Evolutionary conservation across 176 grass and related monocot species (phyloP).

Genomic region (Lolium multiflorum): DNA sequence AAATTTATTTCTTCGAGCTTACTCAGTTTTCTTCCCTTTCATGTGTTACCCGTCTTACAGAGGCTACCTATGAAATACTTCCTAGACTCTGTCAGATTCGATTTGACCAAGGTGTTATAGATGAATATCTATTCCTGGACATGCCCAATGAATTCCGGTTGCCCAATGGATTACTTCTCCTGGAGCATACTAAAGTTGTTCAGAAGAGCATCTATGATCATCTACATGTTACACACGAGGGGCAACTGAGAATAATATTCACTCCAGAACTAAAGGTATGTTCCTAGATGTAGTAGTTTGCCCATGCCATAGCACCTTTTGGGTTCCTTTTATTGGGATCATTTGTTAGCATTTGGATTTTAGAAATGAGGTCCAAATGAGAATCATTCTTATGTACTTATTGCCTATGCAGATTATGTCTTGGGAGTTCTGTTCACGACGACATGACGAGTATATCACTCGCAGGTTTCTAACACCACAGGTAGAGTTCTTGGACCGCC

Average conservation of each 20-base stretch:
- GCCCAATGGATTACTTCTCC: slow-evolving; percentile 76
- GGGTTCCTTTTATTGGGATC: background rate
- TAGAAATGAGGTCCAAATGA: slow-evolving; percentile 51
- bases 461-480: slow-evolving; percentile 86
- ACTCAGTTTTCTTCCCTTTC: background rate
- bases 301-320: slow-evolving; percentile 8
- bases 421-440: slow-evolving; percentile 93
- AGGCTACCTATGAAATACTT: slow-evolving; percentile 92
- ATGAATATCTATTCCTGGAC: slow-evolving; percentile 87
- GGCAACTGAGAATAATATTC: slow-evolving; percentile 89
- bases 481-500: slow-evolving; percentile 45
- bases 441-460: slow-evolving; percentile 87
- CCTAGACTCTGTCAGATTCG: slow-evolving; percentile 96
- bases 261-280: slow-evolving; percentile 93
- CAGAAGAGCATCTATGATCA: slow-evolving; percentile 95
- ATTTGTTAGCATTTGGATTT: slow-evolving; percentile 45
- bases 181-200: slow-evolving; percentile 91
- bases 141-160: slow-evolving; percentile 81
- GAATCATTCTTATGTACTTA: slow-evolving; percentile 43
- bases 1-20: slow-evolving; percentile 12
- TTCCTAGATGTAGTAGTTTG: slow-evolving; percentile 29
- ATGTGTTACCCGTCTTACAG: slow-evolving; percentile 47
- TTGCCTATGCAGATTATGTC: slow-evolving; percentile 73
- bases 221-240: slow-evolving; percentile 84
- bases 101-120: slow-evolving; percentile 91